phyloP scores from a whole-genome alignment of 768 basidiomycete genomes.

The Boletus rubescentipes region DNA sequence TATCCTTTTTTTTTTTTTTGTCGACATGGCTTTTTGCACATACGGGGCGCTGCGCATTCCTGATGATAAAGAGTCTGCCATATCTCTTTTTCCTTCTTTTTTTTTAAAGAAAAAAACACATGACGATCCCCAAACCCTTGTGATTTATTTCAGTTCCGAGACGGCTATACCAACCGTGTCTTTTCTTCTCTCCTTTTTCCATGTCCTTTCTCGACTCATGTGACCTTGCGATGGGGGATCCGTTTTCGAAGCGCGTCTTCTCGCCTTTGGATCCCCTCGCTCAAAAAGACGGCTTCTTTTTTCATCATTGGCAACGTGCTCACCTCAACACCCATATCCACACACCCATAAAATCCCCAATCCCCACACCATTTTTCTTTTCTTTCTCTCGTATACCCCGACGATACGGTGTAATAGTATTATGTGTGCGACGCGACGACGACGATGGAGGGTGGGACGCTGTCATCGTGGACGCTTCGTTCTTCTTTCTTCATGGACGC shows the following conservation, averaged over 20 bases:
- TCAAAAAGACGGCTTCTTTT: background rate
- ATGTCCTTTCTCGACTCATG: background rate
- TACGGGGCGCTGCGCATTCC: conserved; percentile 33
- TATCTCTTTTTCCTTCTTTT: background rate
- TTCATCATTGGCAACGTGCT: background rate
- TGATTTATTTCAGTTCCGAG: conserved; percentile 8
- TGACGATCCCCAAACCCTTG: background rate
- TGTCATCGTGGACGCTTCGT: background rate
- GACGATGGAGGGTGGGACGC: background rate
- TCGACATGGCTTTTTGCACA: conserved; percentile 20
- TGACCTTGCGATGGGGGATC: conserved; percentile 12
- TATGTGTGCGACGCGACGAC: background rate
- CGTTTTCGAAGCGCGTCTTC: conserved; percentile 4
- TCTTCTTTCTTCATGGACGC: background rate
- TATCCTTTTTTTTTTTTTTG: conserved; percentile 21
- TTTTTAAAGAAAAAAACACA: background rate
- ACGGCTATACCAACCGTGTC: conserved; percentile 22
- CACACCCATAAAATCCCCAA: background rate
- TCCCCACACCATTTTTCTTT: background rate
- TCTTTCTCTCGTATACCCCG: conserved; percentile 1
- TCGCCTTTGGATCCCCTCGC: background rate
- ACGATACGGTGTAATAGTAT: conserved; percentile 7
- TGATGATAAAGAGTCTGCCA: conserved; percentile 24
- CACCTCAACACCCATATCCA: background rate
- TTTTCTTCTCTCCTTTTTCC: background rate